Evolutionary conservation across 75 land plant species (phyloP), one percentile per base, ranked within the genome.

Genomic region (Cunninghamia lanceolata): DNA sequence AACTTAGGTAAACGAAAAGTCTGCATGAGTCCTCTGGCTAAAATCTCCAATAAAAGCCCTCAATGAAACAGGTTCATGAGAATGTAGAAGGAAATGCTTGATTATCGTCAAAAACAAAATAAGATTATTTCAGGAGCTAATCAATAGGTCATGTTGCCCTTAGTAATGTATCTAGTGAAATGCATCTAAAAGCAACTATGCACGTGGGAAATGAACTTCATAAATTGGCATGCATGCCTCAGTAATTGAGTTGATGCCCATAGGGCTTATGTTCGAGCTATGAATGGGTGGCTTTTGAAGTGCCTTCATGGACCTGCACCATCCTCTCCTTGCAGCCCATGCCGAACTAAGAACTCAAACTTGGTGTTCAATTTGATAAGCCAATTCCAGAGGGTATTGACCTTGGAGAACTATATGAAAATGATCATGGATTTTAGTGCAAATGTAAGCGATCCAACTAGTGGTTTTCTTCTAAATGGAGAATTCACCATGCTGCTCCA

Each of bases 291-390:
- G 96, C 93, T 94, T 53, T 30, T 92, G 40, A 94, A 93, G 85
- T 93, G 94, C 79, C 82, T 98, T 84, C 85, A 84, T 85, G 96
- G 96, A n/a, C 45, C 84, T 52, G 92, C 85, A 30, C 94, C 95
- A 21, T 94, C 91, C 56, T 94, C 96, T 36, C 96, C 95, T 50
- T 91, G 96, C 34, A 89, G 96, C n/a, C n/a, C n/a, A n/a, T n/a
- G n/a, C n/a, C n/a, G n/a, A n/a, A n/a, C n/a, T n/a, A n/a, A n/a
- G n/a, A n/a, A n/a, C n/a, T n/a, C n/a, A n/a, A n/a, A n/a, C n/a
- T n/a, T n/a, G n/a, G n/a, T n/a, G n/a, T n/a, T n/a, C n/a, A n/a
- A n/a, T n/a, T n/a, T n/a, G n/a, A n/a, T n/a, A n/a, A n/a, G n/a
- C n/a, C n/a, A n/a, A n/a, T n/a, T n/a, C n/a, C n/a, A n/a, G n/a